Evolutionary conservation across 139 green algal species (phyloP).

Genomic region (Pseudopediastrum boryanum): DNA sequence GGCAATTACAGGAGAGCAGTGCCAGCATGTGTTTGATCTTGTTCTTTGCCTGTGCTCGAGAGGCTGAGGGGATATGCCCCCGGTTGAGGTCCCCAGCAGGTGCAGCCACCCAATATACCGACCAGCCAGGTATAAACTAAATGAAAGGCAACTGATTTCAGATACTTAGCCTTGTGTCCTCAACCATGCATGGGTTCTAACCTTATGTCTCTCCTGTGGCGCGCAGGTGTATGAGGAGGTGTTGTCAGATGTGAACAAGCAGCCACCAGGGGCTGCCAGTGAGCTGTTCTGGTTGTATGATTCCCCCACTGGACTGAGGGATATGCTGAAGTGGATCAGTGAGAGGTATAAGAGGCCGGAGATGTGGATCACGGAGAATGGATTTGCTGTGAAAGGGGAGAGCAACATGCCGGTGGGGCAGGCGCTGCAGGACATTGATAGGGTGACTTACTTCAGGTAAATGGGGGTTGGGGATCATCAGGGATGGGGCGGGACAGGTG

Average conservation of each 20-base stretch:
- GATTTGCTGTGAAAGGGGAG: conserved; percentile 25
- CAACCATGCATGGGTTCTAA: no score
- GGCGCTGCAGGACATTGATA: conserved; percentile 39
- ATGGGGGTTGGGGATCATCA: no score
- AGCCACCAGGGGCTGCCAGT: conserved; percentile 10
- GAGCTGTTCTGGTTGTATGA: conserved; percentile 48
- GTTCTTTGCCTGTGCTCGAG: no score
- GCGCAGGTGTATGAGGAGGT: conserved; percentile 34
- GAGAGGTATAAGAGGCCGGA: conserved; percentile 43
- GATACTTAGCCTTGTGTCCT: no score
- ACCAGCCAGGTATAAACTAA: not conserved
- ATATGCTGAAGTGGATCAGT: conserved; percentile 42
- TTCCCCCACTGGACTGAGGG: conserved; percentile 44
- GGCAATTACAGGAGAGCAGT: no score
- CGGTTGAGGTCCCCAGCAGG: no score
- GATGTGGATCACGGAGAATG: conserved; percentile 52
- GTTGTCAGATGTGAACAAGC: not conserved
- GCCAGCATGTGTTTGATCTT: no score
- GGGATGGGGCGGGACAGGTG: no score
- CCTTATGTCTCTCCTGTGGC: not conserved
- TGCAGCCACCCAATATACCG: no score
- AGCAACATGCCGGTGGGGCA: not conserved
- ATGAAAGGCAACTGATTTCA: not conserved
- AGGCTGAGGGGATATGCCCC: no score
- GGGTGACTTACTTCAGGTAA: conserved; percentile 44